Conservation (phyloP, 2,329 filamentous ascomycete genomes). For the Myriosclerotinia scirpicola region DNA sequence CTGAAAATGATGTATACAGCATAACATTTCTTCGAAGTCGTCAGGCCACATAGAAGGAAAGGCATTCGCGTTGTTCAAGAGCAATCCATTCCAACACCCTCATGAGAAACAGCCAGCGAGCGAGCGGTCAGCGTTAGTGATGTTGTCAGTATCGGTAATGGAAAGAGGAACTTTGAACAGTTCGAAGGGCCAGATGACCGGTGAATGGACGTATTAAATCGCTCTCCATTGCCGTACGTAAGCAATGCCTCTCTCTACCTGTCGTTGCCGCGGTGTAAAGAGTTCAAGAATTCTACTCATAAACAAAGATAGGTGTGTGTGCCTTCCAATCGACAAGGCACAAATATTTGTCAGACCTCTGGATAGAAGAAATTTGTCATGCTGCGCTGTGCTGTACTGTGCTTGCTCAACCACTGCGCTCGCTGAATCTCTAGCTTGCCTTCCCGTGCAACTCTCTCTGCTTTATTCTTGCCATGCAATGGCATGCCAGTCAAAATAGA, state of each 20-base stretch:
- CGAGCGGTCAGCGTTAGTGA: conserved; percentile 56
- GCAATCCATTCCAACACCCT: conserved; percentile 29
- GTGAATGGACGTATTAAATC: not conserved
- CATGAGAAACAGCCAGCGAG: conserved; percentile 53
- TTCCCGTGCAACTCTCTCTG: conserved; percentile 18
- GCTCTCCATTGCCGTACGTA: not conserved
- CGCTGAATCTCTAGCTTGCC: conserved; percentile 46
- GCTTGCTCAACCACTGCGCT: conserved; percentile 51
- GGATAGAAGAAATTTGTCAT: conserved; percentile 32
- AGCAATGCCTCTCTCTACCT: not conserved
- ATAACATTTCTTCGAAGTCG: conserved; percentile 39
- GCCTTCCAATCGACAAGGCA: not conserved
- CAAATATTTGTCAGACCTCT: not conserved
- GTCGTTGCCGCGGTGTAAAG: not conserved
- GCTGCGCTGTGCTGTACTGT: conserved; percentile 36
- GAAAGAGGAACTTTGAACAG: not conserved
- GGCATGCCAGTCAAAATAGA: conserved; percentile 20
- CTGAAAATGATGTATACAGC: conserved; percentile 43
- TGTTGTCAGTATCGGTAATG: conserved; percentile 21
- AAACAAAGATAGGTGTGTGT: conserved; percentile 6
- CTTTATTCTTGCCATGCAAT: conserved; percentile 22
- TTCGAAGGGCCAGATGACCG: not conserved
- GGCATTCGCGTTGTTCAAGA: conserved; percentile 8
- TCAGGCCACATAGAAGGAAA: conserved; percentile 37
- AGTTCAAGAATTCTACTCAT: not conserved